Conservation (phyloP, 805 yeast species). For the fission yeast (Schizosaccharomyces pombe) region DNA sequence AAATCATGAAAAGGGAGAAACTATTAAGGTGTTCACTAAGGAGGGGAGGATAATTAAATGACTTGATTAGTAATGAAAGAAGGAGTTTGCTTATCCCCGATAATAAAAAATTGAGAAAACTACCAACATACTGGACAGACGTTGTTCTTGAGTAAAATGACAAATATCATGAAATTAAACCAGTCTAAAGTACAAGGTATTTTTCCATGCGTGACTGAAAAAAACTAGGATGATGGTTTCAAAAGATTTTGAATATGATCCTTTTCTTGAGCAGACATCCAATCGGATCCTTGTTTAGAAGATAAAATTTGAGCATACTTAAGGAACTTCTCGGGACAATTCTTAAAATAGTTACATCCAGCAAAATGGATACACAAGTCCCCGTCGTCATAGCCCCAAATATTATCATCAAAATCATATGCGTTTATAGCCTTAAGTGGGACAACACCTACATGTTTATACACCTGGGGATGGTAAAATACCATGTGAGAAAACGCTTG, state of each 20-base stretch:
- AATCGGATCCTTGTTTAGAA: not conserved
- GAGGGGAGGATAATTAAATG: too few species aligned
- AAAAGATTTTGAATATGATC: not conserved
- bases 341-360: conserved; percentile 9
- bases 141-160: too few species aligned
- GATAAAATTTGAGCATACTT: not conserved
- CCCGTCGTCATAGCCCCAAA: conserved; percentile 8
- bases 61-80: too few species aligned
- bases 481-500: conserved; percentile 49
- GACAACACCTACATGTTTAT: conserved; percentile 10
- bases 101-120: too few species aligned
- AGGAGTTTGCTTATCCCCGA: too few species aligned
- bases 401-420: conserved; percentile 7
- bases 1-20: too few species aligned
- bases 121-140: too few species aligned
- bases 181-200: too few species aligned
- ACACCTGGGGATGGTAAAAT: conserved; percentile 6
- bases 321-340: not conserved
- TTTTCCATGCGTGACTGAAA: too few species aligned
- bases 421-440: conserved; percentile 10
- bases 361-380: conserved; percentile 11
- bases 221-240: too few species aligned
- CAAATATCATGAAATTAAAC: too few species aligned
- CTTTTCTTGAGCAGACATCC: not conserved
- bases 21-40: too few species aligned